Base-by-base conservation (phyloP, 805 yeast species). In the Monosporozyma aquatica region DNA sequence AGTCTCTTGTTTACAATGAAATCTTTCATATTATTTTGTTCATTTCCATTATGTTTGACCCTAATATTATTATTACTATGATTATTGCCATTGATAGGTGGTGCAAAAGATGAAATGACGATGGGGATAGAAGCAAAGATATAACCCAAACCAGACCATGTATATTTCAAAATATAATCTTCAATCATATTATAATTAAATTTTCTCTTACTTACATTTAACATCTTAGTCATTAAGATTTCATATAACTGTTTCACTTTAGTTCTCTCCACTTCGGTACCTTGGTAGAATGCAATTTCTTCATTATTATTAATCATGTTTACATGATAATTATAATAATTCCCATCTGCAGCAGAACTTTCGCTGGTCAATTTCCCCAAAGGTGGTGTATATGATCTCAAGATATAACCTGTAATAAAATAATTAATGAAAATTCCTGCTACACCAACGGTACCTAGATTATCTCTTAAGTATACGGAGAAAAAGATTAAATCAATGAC, bases 131-230 rank as follows among this genome's bases (percentile, higher is more conserved):
- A 82, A 0, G 95, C 85, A 65, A 86, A 87, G 18, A 87, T 63
- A 59, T 87, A 87, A n/a, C 97, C 96, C 65, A 89, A 74, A 0
- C 94, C 95, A 3, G 95, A 87, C 97, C 97, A 89, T 10, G 90
- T 78, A 57, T 85, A 87, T 64, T 87, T 89, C 61, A 89, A 72
- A 38, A 87, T 76, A 55, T 87, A 86, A 57, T 87, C 94, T 65
- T 89, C 96, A 45, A 83, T 62, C 47, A 85, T 69, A 40, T 79
- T 80, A 60, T 87, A 89, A 9, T 71, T 64, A 43, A 84, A 79
- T 46, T 82, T 75, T 32, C 73, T 68, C 46, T 74, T 69, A 50
- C 78, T 75, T 44, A 79, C 75, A 42, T 67, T 66, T 37, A 70
- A 62, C 43, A 77, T 65, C 48, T 80, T 86, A 23, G 64, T 60